Conservation (phyloP, 192 early-diverging fungal species). For the Coemansia sp. region DNA sequence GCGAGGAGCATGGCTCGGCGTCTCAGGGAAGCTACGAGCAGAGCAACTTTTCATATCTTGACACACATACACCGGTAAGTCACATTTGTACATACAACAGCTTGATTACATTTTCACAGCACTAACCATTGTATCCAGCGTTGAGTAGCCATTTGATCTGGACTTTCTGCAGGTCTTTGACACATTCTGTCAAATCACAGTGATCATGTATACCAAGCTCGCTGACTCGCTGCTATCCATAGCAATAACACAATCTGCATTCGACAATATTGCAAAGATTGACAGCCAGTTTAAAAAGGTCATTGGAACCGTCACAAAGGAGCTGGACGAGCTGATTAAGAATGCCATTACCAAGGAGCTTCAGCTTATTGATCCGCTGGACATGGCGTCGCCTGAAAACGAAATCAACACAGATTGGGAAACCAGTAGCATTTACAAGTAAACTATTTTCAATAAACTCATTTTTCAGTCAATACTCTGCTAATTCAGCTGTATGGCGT, state of each 20-base stretch:
- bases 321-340: conserved; percentile 63
- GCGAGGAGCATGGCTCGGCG: conserved; percentile 41
- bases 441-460: background rate
- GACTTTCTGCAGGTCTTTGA: conserved; percentile 70
- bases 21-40: conserved; percentile 32
- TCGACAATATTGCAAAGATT: conserved; percentile 65
- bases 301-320: conserved; percentile 61
- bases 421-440: conserved; percentile 49
- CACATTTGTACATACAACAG: background rate
- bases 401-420: conserved; percentile 54
- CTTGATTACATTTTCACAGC: background rate
- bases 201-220: conserved; percentile 60
- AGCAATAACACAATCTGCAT: conserved; percentile 54
- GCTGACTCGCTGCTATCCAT: conserved; percentile 48
- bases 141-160: conserved; percentile 59
- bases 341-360: conserved; percentile 65
- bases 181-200: conserved; percentile 63
- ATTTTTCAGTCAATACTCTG: too few relatives aligned
- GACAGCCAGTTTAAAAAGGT: conserved; percentile 71
- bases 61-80: conserved; percentile 49
- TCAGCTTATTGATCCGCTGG: conserved; percentile 61
- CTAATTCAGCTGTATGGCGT: too few relatives aligned
- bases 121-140: background rate
- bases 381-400: conserved; percentile 47
- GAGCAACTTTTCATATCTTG: conserved; percentile 54